Percentiles rank a stretch among this genome's conserved stretches.
These are phyloP conservation scores for Calonectria pteridis DNA, from an alignment of 2,329 filamentous ascomycete species.

Conservation along the genomic window DNA sequence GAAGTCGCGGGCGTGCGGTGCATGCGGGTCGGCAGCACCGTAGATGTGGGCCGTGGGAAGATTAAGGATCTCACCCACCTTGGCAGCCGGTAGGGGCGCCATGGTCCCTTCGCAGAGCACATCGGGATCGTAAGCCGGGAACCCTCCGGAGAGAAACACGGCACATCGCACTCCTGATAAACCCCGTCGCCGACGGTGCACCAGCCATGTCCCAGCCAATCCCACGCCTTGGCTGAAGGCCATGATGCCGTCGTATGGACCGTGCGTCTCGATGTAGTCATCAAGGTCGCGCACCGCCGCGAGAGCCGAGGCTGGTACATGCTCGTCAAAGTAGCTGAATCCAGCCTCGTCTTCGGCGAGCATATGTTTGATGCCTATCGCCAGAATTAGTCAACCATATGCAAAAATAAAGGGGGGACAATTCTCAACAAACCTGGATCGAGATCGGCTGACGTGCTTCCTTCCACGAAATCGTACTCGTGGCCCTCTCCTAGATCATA, in stretches of 20 bases:
- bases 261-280: not conserved
- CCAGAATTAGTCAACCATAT: not conserved
- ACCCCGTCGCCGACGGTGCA: not conserved
- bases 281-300: not conserved
- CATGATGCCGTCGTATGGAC: not conserved
- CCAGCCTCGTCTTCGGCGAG: not conserved
- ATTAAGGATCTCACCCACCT: slow-evolving; percentile 3
- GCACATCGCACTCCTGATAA: not conserved
- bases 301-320: not conserved
- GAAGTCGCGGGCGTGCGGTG: not conserved
- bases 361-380: not conserved
- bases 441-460: slow-evolving; percentile 2
- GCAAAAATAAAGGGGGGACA: too few species aligned
- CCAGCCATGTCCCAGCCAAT: not conserved
- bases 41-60: slow-evolving; percentile 10
- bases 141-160: not conserved
- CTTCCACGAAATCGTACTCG: slow-evolving; percentile 2
- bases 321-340: not conserved
- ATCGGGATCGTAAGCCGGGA: not conserved
- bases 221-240: not conserved
- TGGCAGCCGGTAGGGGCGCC: not conserved
- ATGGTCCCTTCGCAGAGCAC: not conserved
- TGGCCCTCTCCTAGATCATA: not conserved
- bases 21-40: not conserved
- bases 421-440: not conserved